These are phyloP conservation scores for Petunia secreta DNA, from an alignment of 257 asterid species.

Conservation along the genomic window DNA sequence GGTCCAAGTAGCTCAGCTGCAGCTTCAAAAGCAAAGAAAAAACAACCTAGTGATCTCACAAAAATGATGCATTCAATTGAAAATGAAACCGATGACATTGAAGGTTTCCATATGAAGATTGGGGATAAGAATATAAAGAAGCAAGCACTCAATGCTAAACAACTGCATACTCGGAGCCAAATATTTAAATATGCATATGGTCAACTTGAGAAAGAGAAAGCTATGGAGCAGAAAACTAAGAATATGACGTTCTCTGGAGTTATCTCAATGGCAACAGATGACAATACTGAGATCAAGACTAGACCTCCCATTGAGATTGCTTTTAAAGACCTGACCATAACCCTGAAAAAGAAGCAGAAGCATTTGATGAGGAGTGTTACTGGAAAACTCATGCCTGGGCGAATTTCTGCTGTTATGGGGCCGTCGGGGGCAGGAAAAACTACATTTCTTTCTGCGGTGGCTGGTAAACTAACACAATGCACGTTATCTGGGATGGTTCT, in stretches of 20 bases:
- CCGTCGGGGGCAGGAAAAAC: constrained; percentile 99
- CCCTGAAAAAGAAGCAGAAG: constrained; percentile 69
- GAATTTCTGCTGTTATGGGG: constrained; percentile 95
- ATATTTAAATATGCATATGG: constrained; percentile 93
- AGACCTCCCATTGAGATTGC: constrained; percentile 85
- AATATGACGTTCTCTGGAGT: constrained; percentile 89
- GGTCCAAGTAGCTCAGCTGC: constrained; percentile 34
- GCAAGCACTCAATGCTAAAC: constrained; percentile 58
- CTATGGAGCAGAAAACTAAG: constrained; percentile 76
- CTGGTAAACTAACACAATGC: constrained; percentile 79
- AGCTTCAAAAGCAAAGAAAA: constrained; percentile 47
- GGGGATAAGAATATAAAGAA: constrained; percentile 79
- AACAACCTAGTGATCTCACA: constrained; percentile 58
- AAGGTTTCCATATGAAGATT: constrained; percentile 64
- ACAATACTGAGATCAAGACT: constrained; percentile 50
- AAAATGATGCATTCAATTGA: constrained; percentile 69
- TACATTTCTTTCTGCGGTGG: constrained; percentile 88
- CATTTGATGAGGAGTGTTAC: constrained; percentile 88
- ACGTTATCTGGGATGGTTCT: constrained; percentile 72
- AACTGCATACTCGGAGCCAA: constrained; percentile 84
- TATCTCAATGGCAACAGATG: constrained; percentile 84
- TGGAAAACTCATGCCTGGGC: constrained; percentile 79
- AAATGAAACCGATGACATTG: constrained; percentile 55
- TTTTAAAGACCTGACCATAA: constrained; percentile 83
- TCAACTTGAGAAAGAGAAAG: constrained; percentile 95